Evolutionary conservation across 768 basidiomycete genomes (phyloP), one percentile per base, ranked within the genome.

Genomic region (Suillus bovinus): DNA sequence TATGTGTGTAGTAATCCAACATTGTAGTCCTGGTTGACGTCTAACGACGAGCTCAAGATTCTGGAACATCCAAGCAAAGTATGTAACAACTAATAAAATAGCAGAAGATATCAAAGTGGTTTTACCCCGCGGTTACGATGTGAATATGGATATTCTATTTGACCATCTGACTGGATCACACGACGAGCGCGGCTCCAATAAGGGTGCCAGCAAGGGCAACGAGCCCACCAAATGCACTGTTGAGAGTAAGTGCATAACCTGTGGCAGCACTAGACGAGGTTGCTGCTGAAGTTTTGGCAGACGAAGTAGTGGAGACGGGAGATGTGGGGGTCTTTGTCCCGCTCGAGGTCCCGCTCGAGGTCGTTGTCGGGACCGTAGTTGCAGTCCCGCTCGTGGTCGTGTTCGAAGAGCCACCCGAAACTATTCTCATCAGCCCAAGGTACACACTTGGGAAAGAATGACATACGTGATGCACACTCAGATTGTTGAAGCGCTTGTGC

Each of bases 381-480:
- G n/a, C n/a, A n/a, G 34, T 16, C 14, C 36, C 39, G 9, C 41
- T 42, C 41, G 41, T 9, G 17, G 62, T 42, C 2, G 50, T 1
- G 17, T 33, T 29, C 22, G 58, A n/a, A 46, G 44, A n/a, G 16
- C 3, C 24, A 17, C 24, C n/a, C 27, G 44, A 50, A 31, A 39
- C 63, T 61, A 14, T 7, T 20, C 27, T 49, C 53, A 47, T 63
- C 46, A n/a, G 63, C 33, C 5, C 59, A 56, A 52, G 22, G 22
- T 29, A 31, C 34, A 56, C 44, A 39, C 14, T 34, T 41, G 3
- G 31, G 41, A 34, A 24, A 31, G 36, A 41, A 44, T n/a, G 0
- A 63, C 70, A 27, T 49, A 72, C 73, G 0, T 3, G 17, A 1
- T n/a, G 59, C 74, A 67, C 82, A 83, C 62, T 79, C 63, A 5